Conservation (phyloP, 768 basidiomycete genomes). For the Tricholoma bakamatsutake region DNA sequence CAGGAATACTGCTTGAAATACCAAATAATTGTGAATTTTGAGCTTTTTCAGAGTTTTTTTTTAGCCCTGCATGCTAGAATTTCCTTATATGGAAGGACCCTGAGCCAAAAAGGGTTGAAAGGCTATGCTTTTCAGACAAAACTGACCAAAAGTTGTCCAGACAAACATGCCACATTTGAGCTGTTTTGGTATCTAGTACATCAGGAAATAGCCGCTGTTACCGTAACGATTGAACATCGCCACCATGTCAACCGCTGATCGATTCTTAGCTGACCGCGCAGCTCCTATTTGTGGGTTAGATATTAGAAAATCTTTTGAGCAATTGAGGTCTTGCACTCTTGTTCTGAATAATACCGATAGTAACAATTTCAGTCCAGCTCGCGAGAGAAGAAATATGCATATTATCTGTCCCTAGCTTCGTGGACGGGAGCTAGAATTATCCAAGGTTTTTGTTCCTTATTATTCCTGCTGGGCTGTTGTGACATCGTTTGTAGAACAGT, state of each 20-base stretch:
- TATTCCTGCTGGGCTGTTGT: neutral
- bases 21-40: no score
- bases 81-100: no score
- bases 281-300: conserved; percentile 75
- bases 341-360: neutral
- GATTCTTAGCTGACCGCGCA: conserved; percentile 68
- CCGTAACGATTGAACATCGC: neutral
- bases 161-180: no score
- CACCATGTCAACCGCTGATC: conserved; percentile 35
- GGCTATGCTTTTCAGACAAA: no score
- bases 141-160: no score
- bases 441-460: conserved; percentile 33
- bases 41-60: no score
- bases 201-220: no score
- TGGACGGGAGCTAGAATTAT: conserved; percentile 87
- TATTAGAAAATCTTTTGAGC: conserved; percentile 62
- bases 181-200: no score
- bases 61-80: no score
- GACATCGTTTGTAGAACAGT: conserved; percentile 46
- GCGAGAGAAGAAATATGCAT: conserved; percentile 75
- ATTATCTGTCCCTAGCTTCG: conserved; percentile 62
- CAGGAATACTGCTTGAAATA: no score
- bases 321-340: conserved; percentile 46
- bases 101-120: no score
- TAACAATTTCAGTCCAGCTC: conserved; percentile 34